Evolutionary conservation across 305 asterid species (phyloP), one percentile per base, ranked within the genome.

Genomic region (Andrographis paniculata): DNA sequence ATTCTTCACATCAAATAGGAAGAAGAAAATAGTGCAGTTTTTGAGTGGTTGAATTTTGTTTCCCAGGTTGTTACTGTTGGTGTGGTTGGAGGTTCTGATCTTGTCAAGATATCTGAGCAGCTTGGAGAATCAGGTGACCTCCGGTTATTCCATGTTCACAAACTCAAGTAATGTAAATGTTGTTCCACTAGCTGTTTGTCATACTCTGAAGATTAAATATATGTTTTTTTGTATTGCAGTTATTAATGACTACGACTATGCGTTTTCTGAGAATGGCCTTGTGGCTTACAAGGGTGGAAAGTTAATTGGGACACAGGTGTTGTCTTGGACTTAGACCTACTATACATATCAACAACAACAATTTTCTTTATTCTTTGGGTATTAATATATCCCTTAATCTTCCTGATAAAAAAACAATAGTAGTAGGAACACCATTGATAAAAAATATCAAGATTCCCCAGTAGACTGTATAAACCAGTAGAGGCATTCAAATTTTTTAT

Each of bases 81-180:
- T 46, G 83, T 91, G 35, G 99, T 91, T 68, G 99, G 99, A 62
- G 99, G 99, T 71, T 91, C 99, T 48, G 99, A 91, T 65, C 84
- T 91, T 40, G 83, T 80, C 23, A 91, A 86, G 84, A 91, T 91
- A 71, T 74, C 96, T 18, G 96, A 91, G 60, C 99, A 91, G 75
- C 96, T 91, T 42, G 99, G 96, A 38, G 62, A 46, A 18, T 43
- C 94, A 70, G 95, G 98, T 89, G 22, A 55, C 52, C 50, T 38
- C 45, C 38, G 28, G 22, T 38, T 15, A 19, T 38, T 22, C 44
- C 46, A 45, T 44, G 18, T 31, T 52, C 31, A 9, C 9, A 48
- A 47, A 47, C 5, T 46, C 47, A 22, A 40, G 19, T 56, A 45
- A 15, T 18, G 35, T 39, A 43, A 37, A 38, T 28, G 52, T 58